Percentiles rank a stretch among this genome's conserved stretches.
Conservation (phyloP, 148 eudicot species). For the Silene conica region DNA sequence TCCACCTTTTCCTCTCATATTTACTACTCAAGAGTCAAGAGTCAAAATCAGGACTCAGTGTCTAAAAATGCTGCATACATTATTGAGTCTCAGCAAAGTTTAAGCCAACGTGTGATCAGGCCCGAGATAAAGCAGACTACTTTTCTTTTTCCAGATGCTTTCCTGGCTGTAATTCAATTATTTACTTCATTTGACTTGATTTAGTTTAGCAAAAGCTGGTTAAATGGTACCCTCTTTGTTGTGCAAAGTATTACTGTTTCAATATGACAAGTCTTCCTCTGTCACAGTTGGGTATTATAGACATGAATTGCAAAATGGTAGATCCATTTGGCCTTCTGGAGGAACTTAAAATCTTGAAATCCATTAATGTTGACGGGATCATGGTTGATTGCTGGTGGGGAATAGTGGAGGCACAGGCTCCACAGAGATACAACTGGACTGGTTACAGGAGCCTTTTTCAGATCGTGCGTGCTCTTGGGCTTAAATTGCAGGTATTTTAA, state of each 20-base stretch:
- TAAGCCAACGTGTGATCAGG: too few species aligned
- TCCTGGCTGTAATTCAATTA: too few species aligned
- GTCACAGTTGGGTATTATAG: conserved; percentile 52
- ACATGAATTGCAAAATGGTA: conserved; percentile 64
- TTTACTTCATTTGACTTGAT: too few species aligned
- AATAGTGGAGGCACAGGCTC: conserved; percentile 70
- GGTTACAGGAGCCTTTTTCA: conserved; percentile 72
- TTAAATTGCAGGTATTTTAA: conserved; percentile 63
- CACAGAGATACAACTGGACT: conserved; percentile 74
- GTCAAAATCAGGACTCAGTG: background rate
- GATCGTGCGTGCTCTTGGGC: conserved; percentile 59
- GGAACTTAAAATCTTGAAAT: conserved; percentile 54
- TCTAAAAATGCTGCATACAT: background rate
- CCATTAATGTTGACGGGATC: conserved; percentile 77
- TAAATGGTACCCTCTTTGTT: background rate
- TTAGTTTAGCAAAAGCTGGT: background rate
- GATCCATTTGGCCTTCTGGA: conserved; percentile 49
- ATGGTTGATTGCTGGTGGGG: conserved; percentile 99
- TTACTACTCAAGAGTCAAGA: background rate
- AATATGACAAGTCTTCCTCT: conserved; percentile 5
- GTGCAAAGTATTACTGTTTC: background rate
- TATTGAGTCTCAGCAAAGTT: too few species aligned
- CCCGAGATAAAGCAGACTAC: too few species aligned
- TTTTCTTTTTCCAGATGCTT: too few species aligned
- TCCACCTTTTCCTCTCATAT: background rate